A percentile compares a stretch with the other conserved stretches of the same genome.
Evolutionary conservation across 139 green algal genomes (phyloP).

Genomic region (Picochlorum costavermella): DNA sequence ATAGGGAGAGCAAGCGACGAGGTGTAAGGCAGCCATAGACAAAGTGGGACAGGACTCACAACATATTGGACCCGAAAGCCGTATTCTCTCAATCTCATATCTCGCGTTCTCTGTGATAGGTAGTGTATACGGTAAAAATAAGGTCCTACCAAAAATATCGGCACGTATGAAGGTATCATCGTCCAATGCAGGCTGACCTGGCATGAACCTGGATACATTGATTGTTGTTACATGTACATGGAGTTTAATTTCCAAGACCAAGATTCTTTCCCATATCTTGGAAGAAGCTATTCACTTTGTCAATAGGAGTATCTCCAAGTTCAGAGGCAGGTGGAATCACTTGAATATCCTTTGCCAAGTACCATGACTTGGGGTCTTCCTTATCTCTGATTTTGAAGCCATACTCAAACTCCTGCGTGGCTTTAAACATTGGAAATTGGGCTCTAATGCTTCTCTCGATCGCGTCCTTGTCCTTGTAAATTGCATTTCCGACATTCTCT

Average conservation of each 20-base stretch:
- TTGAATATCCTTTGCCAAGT: constrained; percentile 36
- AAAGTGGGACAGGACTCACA: too few species aligned
- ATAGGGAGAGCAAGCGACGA: too few species aligned
- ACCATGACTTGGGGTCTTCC: constrained; percentile 45
- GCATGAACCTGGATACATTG: too few species aligned
- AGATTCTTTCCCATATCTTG: constrained; percentile 17
- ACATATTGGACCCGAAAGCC: too few species aligned
- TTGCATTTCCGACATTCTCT: constrained; percentile 42
- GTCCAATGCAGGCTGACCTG: too few species aligned
- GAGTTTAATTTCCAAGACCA: background rate
- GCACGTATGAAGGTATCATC: too few species aligned
- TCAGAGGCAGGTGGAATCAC: constrained; percentile 42
- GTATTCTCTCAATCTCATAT: too few species aligned
- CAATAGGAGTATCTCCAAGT: constrained; percentile 17
- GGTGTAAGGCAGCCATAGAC: too few species aligned
- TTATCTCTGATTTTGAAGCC: constrained; percentile 73
- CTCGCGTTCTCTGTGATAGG: too few species aligned
- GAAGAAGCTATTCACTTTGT: constrained; percentile 17
- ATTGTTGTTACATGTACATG: background rate
- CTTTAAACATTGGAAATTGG: constrained; percentile 35
- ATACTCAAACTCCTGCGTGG: constrained; percentile 54
- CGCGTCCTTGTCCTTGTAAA: constrained; percentile 47
- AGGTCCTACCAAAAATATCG: too few species aligned
- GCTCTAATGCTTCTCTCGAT: constrained; percentile 27
- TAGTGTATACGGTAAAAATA: too few species aligned